Percentiles rank a stretch among this genome's conserved stretches.
phyloP scores from a whole-genome alignment of 2,329 filamentous ascomycete genomes.

The Bertia moriformis region DNA sequence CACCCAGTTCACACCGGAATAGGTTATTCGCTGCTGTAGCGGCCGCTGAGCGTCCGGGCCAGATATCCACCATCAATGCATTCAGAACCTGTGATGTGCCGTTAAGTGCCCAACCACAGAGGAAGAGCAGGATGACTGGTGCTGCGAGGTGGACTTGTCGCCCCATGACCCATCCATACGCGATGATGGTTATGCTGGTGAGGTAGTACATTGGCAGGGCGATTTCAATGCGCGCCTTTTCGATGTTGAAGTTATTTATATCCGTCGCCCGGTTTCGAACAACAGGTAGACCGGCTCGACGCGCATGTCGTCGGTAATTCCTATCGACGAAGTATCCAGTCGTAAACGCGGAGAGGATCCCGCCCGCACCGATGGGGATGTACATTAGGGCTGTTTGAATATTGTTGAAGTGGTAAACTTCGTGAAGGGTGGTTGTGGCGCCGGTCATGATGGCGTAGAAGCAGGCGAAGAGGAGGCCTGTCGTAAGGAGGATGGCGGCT shows the following conservation, averaged over 20 bases:
- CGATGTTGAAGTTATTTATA: slow-evolving; percentile 32
- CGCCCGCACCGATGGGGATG: slow-evolving; percentile 32
- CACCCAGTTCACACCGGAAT: slow-evolving; percentile 36
- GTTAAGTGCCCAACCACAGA: slow-evolving; percentile 31
- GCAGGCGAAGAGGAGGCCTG: slow-evolving; percentile 29
- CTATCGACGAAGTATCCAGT: slow-evolving; percentile 45
- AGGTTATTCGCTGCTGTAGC: slow-evolving; percentile 43
- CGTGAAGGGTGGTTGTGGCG: slow-evolving; percentile 24
- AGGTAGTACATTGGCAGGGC: slow-evolving; percentile 34
- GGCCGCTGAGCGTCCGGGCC: slow-evolving; percentile 32
- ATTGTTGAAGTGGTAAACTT: slow-evolving; percentile 45
- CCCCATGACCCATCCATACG: slow-evolving; percentile 37
- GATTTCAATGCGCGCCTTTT: slow-evolving; percentile 31
- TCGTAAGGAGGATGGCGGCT: slow-evolving; percentile 26
- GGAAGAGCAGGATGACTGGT: slow-evolving; percentile 27
- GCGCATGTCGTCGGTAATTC: slow-evolving; percentile 51
- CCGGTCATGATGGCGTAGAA: slow-evolving; percentile 31
- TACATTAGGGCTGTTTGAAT: slow-evolving; percentile 36
- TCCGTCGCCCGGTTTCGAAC: slow-evolving; percentile 35
- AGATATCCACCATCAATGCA: slow-evolving; percentile 38
- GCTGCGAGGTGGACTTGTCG: slow-evolving; percentile 25
- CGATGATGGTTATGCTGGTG: slow-evolving; percentile 26
- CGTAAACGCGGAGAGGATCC: slow-evolving; percentile 26
- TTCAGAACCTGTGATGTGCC: slow-evolving; percentile 37
- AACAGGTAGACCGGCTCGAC: slow-evolving; percentile 32